phyloP scores from a whole-genome alignment of 495 filamentous ascomycete species.

The Aspergillus baeticus region DNA sequence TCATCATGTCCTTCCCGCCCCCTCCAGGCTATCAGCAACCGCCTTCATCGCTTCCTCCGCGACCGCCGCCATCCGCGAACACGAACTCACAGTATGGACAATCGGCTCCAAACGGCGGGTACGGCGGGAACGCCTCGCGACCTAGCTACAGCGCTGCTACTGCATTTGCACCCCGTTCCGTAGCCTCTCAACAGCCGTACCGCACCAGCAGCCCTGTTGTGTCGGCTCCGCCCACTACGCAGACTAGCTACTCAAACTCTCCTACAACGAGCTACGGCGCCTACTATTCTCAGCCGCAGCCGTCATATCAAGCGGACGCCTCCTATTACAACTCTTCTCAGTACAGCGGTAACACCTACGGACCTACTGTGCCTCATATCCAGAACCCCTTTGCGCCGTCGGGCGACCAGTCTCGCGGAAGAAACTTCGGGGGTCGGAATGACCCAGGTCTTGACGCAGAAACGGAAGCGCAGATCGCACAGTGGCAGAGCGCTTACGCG shows the following conservation, averaged over 20 bases:
- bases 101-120: slow-evolving; percentile 34
- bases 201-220: slow-evolving; percentile 43
- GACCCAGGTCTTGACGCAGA: slow-evolving; percentile 71
- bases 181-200: slow-evolving; percentile 50
- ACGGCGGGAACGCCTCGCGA: slow-evolving; percentile 33
- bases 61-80: slow-evolving; percentile 68
- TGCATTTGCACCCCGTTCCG: slow-evolving; percentile 63
- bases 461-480: slow-evolving; percentile 88
- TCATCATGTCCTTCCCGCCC: slow-evolving; percentile 94
- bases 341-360: slow-evolving; percentile 51
- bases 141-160: slow-evolving; percentile 45
- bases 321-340: slow-evolving; percentile 52
- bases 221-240: slow-evolving; percentile 41
- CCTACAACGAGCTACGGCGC: slow-evolving; percentile 33
- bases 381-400: slow-evolving; percentile 82
- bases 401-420: slow-evolving; percentile 34
- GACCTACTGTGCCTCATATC: slow-evolving; percentile 68
- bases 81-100: slow-evolving; percentile 52
- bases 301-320: slow-evolving; percentile 44
- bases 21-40: slow-evolving; percentile 80
- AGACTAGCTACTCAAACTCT: slow-evolving; percentile 39
- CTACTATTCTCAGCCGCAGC: slow-evolving; percentile 37
- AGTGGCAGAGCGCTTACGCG: slow-evolving; percentile 93
- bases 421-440: slow-evolving; percentile 39
- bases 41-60: slow-evolving; percentile 75